A percentile compares a stretch with the other conserved stretches of the same genome.
Conservation (phyloP, 805 yeast species). For the Wickerhamiella slavikovae region DNA sequence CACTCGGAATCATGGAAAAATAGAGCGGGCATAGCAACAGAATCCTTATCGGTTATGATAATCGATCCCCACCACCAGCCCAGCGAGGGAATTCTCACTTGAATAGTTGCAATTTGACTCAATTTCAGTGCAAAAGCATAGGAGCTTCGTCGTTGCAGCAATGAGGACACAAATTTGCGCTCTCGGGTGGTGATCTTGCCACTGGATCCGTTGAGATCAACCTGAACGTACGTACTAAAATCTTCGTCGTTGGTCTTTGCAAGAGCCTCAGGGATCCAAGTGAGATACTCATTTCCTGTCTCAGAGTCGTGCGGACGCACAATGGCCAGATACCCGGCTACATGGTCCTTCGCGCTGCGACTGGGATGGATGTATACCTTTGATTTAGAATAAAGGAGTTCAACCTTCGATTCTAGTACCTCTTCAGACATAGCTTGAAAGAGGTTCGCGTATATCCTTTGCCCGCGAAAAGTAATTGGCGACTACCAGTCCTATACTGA, state of each 20-base stretch:
- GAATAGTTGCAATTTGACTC: constrained; percentile 50
- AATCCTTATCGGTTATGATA: constrained; percentile 41
- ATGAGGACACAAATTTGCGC: constrained; percentile 29
- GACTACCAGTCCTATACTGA: too few species aligned
- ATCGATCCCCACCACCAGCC: constrained; percentile 91
- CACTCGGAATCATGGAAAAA: constrained; percentile 87
- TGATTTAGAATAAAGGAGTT: constrained; percentile 21
- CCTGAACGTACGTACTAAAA: constrained; percentile 24
- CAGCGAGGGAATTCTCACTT: constrained; percentile 60
- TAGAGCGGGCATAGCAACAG: constrained; percentile 52
- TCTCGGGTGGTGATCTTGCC: constrained; percentile 9
- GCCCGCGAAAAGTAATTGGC: too few species aligned
- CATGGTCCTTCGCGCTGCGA: constrained; percentile 47
- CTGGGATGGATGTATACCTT: constrained; percentile 70
- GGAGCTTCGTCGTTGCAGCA: constrained; percentile 29
- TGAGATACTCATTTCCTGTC: constrained; percentile 36
- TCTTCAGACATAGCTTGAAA: too few species aligned
- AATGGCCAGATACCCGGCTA: constrained; percentile 57
- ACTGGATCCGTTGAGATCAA: constrained; percentile 25
- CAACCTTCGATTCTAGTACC: constrained; percentile 9
- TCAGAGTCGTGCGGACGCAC: constrained; percentile 28
- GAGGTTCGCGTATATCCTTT: too few species aligned
- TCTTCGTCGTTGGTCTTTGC: constrained; percentile 25
- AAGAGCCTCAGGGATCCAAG: constrained; percentile 39
- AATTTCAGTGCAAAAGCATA: constrained; percentile 51